Conservation (phyloP, 345 rosid genomes). For the Physaria fendleri region DNA sequence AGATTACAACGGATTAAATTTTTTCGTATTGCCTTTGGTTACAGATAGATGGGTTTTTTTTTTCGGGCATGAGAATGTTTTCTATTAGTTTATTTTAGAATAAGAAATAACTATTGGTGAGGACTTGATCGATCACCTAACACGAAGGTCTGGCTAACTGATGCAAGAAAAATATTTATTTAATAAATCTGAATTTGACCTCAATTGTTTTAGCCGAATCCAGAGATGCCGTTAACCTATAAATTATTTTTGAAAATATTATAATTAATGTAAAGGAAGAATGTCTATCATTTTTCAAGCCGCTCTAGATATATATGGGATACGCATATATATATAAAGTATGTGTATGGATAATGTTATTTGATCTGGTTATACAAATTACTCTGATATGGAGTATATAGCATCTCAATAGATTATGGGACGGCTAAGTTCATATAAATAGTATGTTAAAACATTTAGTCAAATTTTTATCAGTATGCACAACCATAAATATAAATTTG, state of each 20-base stretch:
- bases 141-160: conserved; percentile 22
- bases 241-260: not conserved
- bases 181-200: conserved; percentile 11
- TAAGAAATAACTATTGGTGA: conserved; percentile 5
- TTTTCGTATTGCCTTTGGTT: not conserved
- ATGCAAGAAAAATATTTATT: not conserved
- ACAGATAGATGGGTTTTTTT: too few relatives aligned
- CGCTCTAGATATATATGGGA: not conserved
- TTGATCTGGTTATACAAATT: conserved; percentile 3
- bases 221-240: conserved; percentile 2
- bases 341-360: conserved; percentile 5
- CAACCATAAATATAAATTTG: not conserved
- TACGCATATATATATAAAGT: not conserved
- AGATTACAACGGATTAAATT: not conserved
- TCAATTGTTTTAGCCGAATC: not conserved
- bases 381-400: not conserved
- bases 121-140: conserved; percentile 30
- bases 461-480: not conserved
- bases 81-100: not conserved
- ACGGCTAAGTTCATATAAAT: conserved; percentile 23
- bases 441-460: conserved; percentile 5
- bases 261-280: not conserved
- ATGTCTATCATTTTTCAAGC: conserved; percentile 1
- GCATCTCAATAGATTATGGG: not conserved
- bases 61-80: too few relatives aligned